Conservation (phyloP, 495 filamentous ascomycete species). For the Trichocladium uniseriatum region DNA sequence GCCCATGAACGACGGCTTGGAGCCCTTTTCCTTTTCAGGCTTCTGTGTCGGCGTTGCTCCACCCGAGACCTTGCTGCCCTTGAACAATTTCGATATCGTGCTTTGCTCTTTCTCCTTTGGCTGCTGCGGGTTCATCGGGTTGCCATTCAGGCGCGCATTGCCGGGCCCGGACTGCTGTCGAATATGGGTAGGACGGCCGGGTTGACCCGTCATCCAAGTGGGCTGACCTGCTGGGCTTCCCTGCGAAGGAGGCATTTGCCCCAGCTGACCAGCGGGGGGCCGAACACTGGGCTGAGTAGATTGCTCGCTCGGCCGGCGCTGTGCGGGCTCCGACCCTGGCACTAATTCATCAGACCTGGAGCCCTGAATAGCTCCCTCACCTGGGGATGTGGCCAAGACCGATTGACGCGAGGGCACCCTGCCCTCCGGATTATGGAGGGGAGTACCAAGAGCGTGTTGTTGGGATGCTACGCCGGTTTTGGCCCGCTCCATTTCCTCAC, state of each 20-base stretch:
- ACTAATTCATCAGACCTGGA: not conserved
- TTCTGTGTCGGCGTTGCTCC: conserved; percentile 4
- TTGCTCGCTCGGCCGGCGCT: conserved; percentile 1
- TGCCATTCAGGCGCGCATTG: conserved; percentile 3
- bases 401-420: conserved; percentile 2
- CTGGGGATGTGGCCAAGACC: not conserved
- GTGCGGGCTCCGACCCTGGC: not conserved
- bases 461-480: not conserved
- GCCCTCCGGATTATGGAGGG: not conserved
- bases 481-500: conserved; percentile 2
- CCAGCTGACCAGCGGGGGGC: not conserved
- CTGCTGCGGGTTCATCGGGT: conserved; percentile 4
- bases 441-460: not conserved
- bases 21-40: conserved; percentile 19
- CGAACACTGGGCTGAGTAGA: conserved; percentile 6
- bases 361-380: not conserved
- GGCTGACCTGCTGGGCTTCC: not conserved
- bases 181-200: conserved; percentile 1
- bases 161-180: conserved; percentile 8
- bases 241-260: not conserved
- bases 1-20: conserved; percentile 24
- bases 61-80: conserved; percentile 12
- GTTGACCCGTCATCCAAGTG: not conserved
- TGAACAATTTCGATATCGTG: conserved; percentile 28
- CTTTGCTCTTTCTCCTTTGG: conserved; percentile 23